Percentiles rank a stretch among this genome's conserved stretches.
These are phyloP conservation scores for Penicillium cosmopolitanum DNA, from an alignment of 495 filamentous ascomycete genomes.

Conservation along the genomic window DNA sequence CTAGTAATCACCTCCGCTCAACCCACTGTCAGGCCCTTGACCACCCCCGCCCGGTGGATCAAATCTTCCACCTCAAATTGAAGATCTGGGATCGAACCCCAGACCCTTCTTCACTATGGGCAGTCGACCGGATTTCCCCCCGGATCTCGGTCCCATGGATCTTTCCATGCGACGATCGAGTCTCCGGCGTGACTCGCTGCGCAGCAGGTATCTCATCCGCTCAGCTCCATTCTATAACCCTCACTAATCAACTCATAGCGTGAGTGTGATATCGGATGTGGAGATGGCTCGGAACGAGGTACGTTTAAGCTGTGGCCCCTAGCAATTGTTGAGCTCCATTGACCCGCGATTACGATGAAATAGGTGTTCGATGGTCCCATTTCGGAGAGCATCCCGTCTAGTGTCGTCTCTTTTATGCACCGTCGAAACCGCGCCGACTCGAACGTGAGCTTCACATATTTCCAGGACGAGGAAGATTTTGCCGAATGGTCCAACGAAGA, in stretches of 20 bases:
- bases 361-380: constrained; percentile 92
- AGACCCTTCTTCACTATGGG: constrained; percentile 21
- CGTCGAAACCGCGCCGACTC: constrained; percentile 76
- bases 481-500: constrained; percentile 56
- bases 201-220: constrained; percentile 63
- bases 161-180: constrained; percentile 32
- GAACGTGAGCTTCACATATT: constrained; percentile 87
- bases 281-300: constrained; percentile 99
- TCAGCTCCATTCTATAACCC: background rate
- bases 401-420: constrained; percentile 84
- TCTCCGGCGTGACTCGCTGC: constrained; percentile 67
- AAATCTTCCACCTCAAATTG: background rate
- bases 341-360: constrained; percentile 1
- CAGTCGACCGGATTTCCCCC: constrained; percentile 23
- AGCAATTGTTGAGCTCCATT: background rate
- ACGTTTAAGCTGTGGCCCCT: constrained; percentile 16
- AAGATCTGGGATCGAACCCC: background rate
- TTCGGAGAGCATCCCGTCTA: constrained; percentile 92
- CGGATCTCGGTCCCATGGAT: constrained; percentile 27
- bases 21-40: background rate
- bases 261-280: constrained; percentile 90
- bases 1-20: background rate
- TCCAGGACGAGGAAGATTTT: constrained; percentile 63
- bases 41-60: background rate
- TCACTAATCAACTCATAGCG: constrained; percentile 41